phyloP scores from a whole-genome alignment of 1,139 yeast species.

The Nadsonia starkeyi-henricii region DNA sequence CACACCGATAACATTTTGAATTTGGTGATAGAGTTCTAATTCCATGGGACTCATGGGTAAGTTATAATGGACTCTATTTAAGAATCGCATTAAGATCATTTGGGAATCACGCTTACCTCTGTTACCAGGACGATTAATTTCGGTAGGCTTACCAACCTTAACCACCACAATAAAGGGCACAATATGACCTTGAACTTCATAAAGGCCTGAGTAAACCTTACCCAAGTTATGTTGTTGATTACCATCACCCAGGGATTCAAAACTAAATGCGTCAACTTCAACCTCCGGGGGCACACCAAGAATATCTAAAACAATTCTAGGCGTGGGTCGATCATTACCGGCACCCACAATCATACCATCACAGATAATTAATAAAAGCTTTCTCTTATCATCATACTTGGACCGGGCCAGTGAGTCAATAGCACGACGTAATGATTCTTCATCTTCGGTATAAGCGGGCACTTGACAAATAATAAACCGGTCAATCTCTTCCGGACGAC shows the following conservation, averaged over 20 bases:
- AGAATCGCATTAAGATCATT: slow-evolving; percentile 27
- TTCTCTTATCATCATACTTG: slow-evolving; percentile 29
- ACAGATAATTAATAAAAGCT: slow-evolving; percentile 26
- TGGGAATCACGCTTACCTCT: slow-evolving; percentile 33
- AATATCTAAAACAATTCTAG: slow-evolving; percentile 29
- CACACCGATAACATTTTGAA: slow-evolving; percentile 30
- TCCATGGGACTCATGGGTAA: slow-evolving; percentile 30
- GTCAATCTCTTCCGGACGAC: slow-evolving; percentile 26
- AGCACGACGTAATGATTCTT: slow-evolving; percentile 28
- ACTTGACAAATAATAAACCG: slow-evolving; percentile 30
- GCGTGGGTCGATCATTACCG: slow-evolving; percentile 31
- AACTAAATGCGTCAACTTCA: slow-evolving; percentile 27
- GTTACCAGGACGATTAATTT: slow-evolving; percentile 28
- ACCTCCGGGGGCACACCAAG: slow-evolving; percentile 26
- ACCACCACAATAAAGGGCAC: slow-evolving; percentile 30
- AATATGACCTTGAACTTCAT: slow-evolving; percentile 30
- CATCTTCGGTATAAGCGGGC: slow-evolving; percentile 32
- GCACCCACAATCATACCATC: slow-evolving; percentile 33
- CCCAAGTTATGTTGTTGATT: slow-evolving; percentile 28
- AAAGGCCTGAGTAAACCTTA: slow-evolving; percentile 28
- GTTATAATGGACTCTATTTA: slow-evolving; percentile 29
- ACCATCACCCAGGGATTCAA: slow-evolving; percentile 30
- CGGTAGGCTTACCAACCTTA: slow-evolving; percentile 31
- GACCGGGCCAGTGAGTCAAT: slow-evolving; percentile 29
- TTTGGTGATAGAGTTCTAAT: slow-evolving; percentile 29